Base-by-base conservation (phyloP, 1,284 basidiomycete genomes). In the Leccinum brunneo-olivaceum region DNA sequence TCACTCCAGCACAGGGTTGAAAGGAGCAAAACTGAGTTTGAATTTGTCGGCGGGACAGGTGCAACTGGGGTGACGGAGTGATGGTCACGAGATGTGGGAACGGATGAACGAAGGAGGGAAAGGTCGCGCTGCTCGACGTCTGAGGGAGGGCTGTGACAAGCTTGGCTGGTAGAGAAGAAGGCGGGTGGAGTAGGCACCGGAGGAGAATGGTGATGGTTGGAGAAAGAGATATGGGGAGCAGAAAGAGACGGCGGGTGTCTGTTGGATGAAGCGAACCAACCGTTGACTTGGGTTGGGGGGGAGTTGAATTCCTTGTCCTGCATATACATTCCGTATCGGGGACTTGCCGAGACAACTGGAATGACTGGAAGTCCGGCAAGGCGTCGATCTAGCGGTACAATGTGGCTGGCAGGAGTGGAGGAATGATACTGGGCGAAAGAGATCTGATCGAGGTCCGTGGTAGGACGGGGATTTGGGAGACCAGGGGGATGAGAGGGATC, bases 1-100 rank as follows among this genome's bases (percentile, higher is more conserved):
- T 86, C 81, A 54, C 80, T 78, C 81, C 88, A 87, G 73, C 79
- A 85, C 48, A 90, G 78, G 18, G 83, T 81, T 30, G 72, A 73
- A 51, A 70, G 70, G 38, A 69, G 55, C 7, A 60, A 38, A 55
- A 52, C 45, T 42, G 66, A 54, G 48, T 56, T 64, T 30, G 53
- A 34, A 47, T 58, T 53, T 20, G 42, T 44, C 32, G 60, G 48
- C 34, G 61, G 52, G 39, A 59, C 50, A 45, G 55, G 53, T 37
- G 56, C 49, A 19, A 50, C 45, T 33, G 63, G 48, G 43, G 47
- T 51, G 42, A 50, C 20, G 35, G 53, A 47, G 23, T 51, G 52
- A 39, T 53, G 50, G 40, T 54, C 55, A 24, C 47, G 53, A 37
- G 58, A 34, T 29, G 58, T 33, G 50, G 57, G 53, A 49, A 61